Evolutionary conservation across 257 asterid species (phyloP).

Genomic region (Fraxinus excelsior): DNA sequence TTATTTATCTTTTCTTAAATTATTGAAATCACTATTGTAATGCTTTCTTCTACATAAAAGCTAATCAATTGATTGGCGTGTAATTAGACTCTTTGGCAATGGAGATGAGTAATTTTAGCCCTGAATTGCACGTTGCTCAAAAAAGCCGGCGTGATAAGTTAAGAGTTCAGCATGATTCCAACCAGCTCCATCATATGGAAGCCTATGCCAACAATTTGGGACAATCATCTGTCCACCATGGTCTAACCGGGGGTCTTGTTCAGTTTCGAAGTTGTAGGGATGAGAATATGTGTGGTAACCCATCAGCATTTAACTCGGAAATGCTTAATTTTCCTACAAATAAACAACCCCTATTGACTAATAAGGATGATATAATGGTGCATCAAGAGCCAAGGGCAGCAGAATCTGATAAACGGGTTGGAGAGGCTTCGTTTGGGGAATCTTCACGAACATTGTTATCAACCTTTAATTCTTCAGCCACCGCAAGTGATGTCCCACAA

Average conservation of each 20-base stretch:
- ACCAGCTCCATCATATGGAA: conserved; percentile 23
- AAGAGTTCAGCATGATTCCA: conserved; percentile 40
- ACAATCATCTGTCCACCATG: conserved; percentile 21
- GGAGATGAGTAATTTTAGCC: conserved; percentile 50
- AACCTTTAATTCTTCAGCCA: conserved; percentile 9
- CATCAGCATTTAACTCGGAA: conserved; percentile 36
- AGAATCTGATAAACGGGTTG: conserved; percentile 2
- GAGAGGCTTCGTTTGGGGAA: conserved; percentile 1
- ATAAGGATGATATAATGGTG: conserved; percentile 19
- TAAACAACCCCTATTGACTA: conserved; percentile 21
- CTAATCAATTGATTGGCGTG: not conserved
- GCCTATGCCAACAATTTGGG: conserved; percentile 25
- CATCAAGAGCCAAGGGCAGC: conserved; percentile 20
- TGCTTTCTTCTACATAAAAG: too few relatives aligned
- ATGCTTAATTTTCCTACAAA: conserved; percentile 31
- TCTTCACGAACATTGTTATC: conserved; percentile 1
- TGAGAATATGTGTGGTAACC: conserved; percentile 38
- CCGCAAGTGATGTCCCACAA: conserved; percentile 25
- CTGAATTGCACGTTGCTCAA: conserved; percentile 72
- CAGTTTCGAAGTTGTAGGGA: conserved; percentile 31
- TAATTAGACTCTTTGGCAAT: conserved; percentile 18
- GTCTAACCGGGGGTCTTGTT: conserved; percentile 25
- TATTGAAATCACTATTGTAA: too few relatives aligned
- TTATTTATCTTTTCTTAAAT: not conserved
- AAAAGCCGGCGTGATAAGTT: conserved; percentile 73